Percentiles rank a stretch among this genome's conserved stretches.
Conservation (phyloP, 2,329 filamentous ascomycete genomes). For the Leptographium radiaticola region DNA sequence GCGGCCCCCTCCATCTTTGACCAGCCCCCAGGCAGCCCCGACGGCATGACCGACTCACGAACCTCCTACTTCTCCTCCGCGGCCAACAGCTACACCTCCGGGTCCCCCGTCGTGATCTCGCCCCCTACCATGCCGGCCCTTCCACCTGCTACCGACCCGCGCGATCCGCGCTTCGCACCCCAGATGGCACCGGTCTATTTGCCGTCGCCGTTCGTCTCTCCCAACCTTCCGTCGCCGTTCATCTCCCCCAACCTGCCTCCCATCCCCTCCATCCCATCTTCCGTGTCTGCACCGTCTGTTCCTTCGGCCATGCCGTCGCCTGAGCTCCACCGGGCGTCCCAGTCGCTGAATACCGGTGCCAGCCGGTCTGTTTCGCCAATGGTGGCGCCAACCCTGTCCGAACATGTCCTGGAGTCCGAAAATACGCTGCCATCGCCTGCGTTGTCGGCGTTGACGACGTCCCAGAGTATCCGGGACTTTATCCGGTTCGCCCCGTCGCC, state of each 20-base stretch:
- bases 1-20: slow-evolving; percentile 3
- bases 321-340: background rate
- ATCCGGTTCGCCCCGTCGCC: slow-evolving; percentile 10
- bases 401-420: background rate
- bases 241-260: background rate
- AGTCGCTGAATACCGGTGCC: background rate
- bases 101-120: slow-evolving; percentile 5
- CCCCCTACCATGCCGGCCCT: background rate
- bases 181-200: background rate
- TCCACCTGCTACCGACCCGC: background rate
- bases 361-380: background rate
- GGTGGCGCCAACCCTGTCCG: background rate
- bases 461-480: slow-evolving; percentile 10
- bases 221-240: background rate
- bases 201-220: background rate
- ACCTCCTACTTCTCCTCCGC: slow-evolving; percentile 8
- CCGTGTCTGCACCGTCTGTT: background rate
- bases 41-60: slow-evolving; percentile 5
- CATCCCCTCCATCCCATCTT: background rate
- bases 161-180: background rate
- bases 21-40: slow-evolving; percentile 2
- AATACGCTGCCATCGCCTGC: background rate
- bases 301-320: background rate
- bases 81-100: slow-evolving; percentile 7
- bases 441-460: background rate